Percentiles rank a stretch among this genome's conserved stretches.
Conservation (phyloP, 1,284 basidiomycete species). For the Tilletia caries region DNA sequence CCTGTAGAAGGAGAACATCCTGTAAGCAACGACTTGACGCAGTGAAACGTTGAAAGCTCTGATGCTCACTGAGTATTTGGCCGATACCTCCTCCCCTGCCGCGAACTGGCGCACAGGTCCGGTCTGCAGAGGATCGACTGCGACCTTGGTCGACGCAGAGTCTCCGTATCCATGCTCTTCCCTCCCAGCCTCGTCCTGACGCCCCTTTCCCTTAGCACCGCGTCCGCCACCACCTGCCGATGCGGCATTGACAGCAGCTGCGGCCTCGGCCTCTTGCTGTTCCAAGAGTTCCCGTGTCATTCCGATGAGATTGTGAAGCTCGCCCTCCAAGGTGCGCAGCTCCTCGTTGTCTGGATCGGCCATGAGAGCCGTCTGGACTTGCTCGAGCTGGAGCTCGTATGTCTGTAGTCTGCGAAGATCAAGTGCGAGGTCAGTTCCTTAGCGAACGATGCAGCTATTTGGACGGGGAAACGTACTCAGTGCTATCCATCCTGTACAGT, state of each 20-base stretch:
- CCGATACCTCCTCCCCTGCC: slow-evolving; percentile 88
- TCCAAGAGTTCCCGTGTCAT: slow-evolving; percentile 61
- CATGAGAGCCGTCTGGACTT: slow-evolving; percentile 80
- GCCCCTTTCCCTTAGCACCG: neutral
- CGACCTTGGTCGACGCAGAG: neutral
- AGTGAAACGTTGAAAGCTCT: neutral
- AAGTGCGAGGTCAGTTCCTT: neutral
- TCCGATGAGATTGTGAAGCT: slow-evolving; percentile 83
- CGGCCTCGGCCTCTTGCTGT: slow-evolving; percentile 3
- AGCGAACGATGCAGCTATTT: neutral
- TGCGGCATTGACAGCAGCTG: slow-evolving; percentile 1
- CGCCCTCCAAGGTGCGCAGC: slow-evolving; percentile 66
- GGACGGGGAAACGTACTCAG: slow-evolving; percentile 19
- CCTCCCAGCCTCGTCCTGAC: neutral
- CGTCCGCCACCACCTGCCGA: neutral
- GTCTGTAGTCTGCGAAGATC: slow-evolving; percentile 19
- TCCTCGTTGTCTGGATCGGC: slow-evolving; percentile 78
- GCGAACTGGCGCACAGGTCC: slow-evolving; percentile 40
- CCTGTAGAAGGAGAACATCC: slow-evolving; percentile 12
- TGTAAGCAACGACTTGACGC: neutral
- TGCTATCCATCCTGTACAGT: slow-evolving; percentile 18
- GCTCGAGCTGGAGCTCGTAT: slow-evolving; percentile 63
- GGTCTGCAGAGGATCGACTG: slow-evolving; percentile 4
- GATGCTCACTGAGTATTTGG: slow-evolving; percentile 64
- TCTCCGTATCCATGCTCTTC: neutral